These are phyloP conservation scores for Blastocladiella emersonii DNA, from an alignment of 371 early-diverging fungal species.

Conservation along the genomic window DNA sequence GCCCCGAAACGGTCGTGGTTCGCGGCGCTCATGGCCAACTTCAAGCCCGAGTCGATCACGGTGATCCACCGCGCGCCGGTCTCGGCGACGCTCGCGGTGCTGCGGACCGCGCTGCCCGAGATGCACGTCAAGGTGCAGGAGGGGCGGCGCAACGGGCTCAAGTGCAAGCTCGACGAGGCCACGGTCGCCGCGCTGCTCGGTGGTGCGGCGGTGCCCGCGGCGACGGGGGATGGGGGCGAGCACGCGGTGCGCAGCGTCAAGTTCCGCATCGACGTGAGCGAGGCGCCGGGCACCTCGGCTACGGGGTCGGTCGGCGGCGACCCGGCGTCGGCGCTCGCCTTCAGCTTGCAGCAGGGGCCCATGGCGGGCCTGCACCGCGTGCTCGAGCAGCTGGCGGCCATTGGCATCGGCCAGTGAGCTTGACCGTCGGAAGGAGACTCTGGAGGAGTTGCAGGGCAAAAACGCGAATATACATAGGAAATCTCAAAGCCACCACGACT, in stretches of 20 bases:
- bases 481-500: too few relatives aligned
- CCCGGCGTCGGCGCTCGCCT: too few relatives aligned
- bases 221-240: neutral
- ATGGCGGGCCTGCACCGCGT: too few relatives aligned
- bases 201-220: neutral
- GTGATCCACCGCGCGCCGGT: neutral
- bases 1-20: constrained; percentile 26
- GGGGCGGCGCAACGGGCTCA: constrained; percentile 20
- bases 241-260: neutral
- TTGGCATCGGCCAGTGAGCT: too few relatives aligned
- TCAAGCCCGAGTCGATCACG: constrained; percentile 17
- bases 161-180: constrained; percentile 28
- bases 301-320: too few relatives aligned
- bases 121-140: constrained; percentile 15
- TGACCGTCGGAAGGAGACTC: too few relatives aligned
- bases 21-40: constrained; percentile 19
- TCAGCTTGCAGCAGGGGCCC: too few relatives aligned
- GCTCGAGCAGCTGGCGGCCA: too few relatives aligned
- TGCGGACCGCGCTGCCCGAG: neutral
- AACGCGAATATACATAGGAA: too few relatives aligned
- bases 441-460: too few relatives aligned
- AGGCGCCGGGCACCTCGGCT: neutral
- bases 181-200: neutral
- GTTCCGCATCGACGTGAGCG: neutral
- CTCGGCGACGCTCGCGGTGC: neutral